phyloP scores from a whole-genome alignment of 1,284 basidiomycete genomes.

The Entoloma clypeatum region DNA sequence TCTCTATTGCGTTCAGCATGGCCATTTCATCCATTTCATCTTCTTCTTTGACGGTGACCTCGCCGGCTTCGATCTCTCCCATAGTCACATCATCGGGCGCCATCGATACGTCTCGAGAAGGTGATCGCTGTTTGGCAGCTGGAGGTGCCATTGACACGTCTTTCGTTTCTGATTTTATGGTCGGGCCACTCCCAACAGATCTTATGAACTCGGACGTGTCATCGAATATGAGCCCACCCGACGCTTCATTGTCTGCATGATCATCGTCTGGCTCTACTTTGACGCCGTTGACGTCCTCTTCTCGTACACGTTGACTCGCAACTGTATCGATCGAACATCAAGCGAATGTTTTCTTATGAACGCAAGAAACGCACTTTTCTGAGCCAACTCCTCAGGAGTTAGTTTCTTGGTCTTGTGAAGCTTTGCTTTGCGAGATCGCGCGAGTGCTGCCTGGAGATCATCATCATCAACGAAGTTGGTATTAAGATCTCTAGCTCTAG shows the following conservation, averaged over 20 bases:
- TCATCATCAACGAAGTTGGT: constrained; percentile 97
- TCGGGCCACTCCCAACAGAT: constrained; percentile 70
- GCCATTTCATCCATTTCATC: constrained; percentile 64
- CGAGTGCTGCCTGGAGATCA: constrained; percentile 91
- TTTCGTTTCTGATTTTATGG: constrained; percentile 52
- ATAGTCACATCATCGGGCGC: constrained; percentile 57
- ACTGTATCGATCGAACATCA: constrained; percentile 58
- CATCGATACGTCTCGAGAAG: constrained; percentile 54
- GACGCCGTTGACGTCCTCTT: constrained; percentile 45
- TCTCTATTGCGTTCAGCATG: constrained; percentile 72
- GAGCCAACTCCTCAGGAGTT: constrained; percentile 83
- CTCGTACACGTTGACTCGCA: constrained; percentile 55
- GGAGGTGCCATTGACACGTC: constrained; percentile 34
- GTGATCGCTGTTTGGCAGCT: constrained; percentile 35
- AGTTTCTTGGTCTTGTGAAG: constrained; percentile 76
- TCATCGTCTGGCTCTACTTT: constrained; percentile 57
- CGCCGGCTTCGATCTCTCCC: constrained; percentile 78
- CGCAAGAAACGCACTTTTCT: constrained; percentile 59
- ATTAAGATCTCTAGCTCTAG: constrained; percentile 66
- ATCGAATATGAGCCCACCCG: constrained; percentile 81
- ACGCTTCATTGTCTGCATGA: constrained; percentile 40
- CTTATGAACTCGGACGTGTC: constrained; percentile 97
- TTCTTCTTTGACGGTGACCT: constrained; percentile 74
- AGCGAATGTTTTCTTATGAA: no score
- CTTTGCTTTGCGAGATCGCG: constrained; percentile 80